Evolutionary conservation across 2,329 filamentous ascomycete genomes (phyloP), one percentile per base, ranked within the genome.

Genomic region (Calycina marina): DNA sequence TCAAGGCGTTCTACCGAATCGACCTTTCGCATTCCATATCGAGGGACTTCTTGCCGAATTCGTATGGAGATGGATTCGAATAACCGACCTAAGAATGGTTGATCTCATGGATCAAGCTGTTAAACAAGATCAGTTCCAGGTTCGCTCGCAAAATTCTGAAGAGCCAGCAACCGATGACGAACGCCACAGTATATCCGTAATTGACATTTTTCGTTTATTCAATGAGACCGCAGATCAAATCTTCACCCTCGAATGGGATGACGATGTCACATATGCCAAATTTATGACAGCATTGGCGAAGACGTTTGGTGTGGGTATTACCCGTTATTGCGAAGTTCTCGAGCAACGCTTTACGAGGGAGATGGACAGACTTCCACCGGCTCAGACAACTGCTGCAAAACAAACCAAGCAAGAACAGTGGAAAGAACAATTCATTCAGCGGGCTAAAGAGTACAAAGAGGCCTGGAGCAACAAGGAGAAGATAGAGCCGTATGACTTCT

Each of bases 201-300:
- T 94, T 40, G 90, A 98, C 54, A 75, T 93, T 26, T 96, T 94
- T 60, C 77, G 81, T 46, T 77, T 92, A 1, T 94, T 96, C 63
- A 92, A 86, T 47, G 82, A 94, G 57, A 82, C 80, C 12, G 74
- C 92, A 20, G 80, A 94, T 41, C 83, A 92, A 47, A 73, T 98
- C 34, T 75, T 82, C 33, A 66, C 83, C 44, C 66, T 98, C 8
- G 74, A 86, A 39, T 98, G 90, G 90, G 79, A 85, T 42, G 84
- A 96, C 52, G 83, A 93, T 48, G 65, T 93, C 22, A 86, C 93
- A 43, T 82, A 93, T 52, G 88, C 90, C 24, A 84, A 86, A 40
- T 98, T 98, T 57, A 96, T 96, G 86, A 98, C 90, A 11, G 74
- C 84, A 2, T 62, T 94, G 11, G 77, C 86, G 10, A 92, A 85